Evolutionary conservation across 352 stramenopile species (phyloP).

Genomic region (Pythium guiyangense): DNA sequence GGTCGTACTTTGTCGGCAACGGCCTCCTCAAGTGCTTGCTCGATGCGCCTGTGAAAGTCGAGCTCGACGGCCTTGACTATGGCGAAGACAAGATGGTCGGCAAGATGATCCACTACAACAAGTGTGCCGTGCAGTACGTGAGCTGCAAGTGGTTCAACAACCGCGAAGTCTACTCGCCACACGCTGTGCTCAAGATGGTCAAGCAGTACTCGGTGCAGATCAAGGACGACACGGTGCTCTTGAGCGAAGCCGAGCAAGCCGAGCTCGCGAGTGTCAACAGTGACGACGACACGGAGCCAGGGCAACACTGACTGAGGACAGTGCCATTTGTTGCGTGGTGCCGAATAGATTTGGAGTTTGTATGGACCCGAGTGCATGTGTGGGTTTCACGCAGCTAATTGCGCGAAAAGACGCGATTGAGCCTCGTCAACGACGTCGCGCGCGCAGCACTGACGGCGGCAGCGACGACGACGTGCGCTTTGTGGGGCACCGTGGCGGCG

Average conservation of each 20-base stretch:
- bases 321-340: background rate
- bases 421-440: too few species aligned
- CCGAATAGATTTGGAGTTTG: too few species aligned
- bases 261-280: background rate
- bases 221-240: slow-evolving; percentile 48
- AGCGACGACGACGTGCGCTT: too few species aligned
- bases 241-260: slow-evolving; percentile 36
- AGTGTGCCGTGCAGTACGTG: slow-evolving; percentile 70
- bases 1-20: slow-evolving; percentile 72
- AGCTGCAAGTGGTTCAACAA: slow-evolving; percentile 88
- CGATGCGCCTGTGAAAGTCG: slow-evolving; percentile 53
- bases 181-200: slow-evolving; percentile 63
- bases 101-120: slow-evolving; percentile 84
- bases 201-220: slow-evolving; percentile 59
- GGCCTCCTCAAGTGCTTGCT: slow-evolving; percentile 63
- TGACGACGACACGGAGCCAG: background rate
- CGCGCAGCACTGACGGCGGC: too few species aligned
- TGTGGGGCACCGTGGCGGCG: too few species aligned
- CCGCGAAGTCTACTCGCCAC: slow-evolving; percentile 67
- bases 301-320: slow-evolving; percentile 5
- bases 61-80: slow-evolving; percentile 60
- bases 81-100: slow-evolving; percentile 77
- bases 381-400: background rate
- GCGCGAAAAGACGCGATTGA: background rate
- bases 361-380: too few species aligned